These are phyloP conservation scores for Ballota nigra DNA, from an alignment of 257 asterid genomes.

Conservation along the genomic window DNA sequence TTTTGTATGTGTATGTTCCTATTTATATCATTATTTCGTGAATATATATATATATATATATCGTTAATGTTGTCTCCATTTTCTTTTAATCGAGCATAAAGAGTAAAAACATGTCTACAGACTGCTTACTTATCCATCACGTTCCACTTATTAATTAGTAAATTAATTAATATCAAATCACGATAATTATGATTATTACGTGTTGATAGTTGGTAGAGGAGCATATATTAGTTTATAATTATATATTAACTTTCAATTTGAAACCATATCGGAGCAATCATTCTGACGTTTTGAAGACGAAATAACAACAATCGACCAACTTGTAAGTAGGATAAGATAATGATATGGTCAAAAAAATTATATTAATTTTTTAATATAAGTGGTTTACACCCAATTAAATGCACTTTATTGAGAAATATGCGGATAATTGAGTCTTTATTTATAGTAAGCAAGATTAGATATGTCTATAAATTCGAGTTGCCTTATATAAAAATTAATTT, in stretches of 20 bases:
- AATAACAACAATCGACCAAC: background rate
- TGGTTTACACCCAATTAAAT: background rate
- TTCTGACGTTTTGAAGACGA: background rate
- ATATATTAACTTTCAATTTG: background rate
- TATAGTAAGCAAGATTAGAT: too few species aligned
- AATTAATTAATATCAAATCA: background rate
- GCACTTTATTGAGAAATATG: background rate
- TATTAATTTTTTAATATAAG: background rate
- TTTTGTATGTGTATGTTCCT: too few species aligned
- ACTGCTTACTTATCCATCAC: background rate
- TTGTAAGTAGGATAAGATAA: background rate
- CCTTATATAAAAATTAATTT: too few species aligned
- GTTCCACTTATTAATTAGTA: background rate
- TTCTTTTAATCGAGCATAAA: background rate
- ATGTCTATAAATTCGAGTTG: too few species aligned
- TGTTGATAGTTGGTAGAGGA: background rate
- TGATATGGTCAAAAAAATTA: background rate
- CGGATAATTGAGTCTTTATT: background rate
- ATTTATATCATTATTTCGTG: too few species aligned
- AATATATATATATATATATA: too few species aligned
- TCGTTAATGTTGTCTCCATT: too few species aligned
- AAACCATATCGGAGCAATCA: background rate
- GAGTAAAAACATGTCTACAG: background rate
- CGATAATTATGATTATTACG: background rate
- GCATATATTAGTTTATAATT: background rate